Evolutionary conservation across 257 asterid genomes (phyloP).

Genomic region (Gentiana dahurica): DNA sequence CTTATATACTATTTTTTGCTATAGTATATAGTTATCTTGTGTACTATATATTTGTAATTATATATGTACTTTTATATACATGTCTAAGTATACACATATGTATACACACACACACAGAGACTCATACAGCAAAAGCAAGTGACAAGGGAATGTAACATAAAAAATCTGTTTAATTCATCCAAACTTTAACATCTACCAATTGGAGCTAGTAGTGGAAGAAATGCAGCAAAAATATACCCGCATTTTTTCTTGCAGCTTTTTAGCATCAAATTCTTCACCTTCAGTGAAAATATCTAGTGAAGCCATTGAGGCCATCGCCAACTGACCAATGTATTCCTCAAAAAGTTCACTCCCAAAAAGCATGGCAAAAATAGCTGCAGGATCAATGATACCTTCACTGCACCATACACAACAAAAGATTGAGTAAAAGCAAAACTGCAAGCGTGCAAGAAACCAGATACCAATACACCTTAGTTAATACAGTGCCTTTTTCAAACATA

Average conservation of each 20-base stretch:
- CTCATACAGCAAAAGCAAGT: too few relatives aligned
- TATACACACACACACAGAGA: too few relatives aligned
- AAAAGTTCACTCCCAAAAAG: slow-evolving; percentile 99
- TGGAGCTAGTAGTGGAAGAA: background rate
- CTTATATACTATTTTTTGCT: too few relatives aligned
- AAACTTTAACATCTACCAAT: too few relatives aligned
- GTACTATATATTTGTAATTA: too few relatives aligned
- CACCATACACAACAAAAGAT: slow-evolving; percentile 12
- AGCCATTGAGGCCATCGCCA: slow-evolving; percentile 99
- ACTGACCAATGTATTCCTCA: slow-evolving; percentile 98
- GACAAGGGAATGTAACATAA: background rate
- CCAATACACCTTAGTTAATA: too few relatives aligned
- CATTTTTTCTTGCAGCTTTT: slow-evolving; percentile 87
- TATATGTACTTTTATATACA: too few relatives aligned
- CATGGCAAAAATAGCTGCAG: slow-evolving; percentile 99
- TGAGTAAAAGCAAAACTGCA: slow-evolving; percentile 5
- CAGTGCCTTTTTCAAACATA: too few relatives aligned
- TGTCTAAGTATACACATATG: too few relatives aligned
- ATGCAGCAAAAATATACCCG: slow-evolving; percentile 40
- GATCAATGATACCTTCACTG: slow-evolving; percentile 96
- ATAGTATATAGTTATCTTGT: too few relatives aligned
- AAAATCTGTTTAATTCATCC: too few relatives aligned
- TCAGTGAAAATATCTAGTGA: slow-evolving; percentile 75
- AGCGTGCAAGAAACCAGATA: too few relatives aligned
- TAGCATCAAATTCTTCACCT: slow-evolving; percentile 79